Evolutionary conservation across 2,329 filamentous ascomycete genomes (phyloP), one percentile per base, ranked within the genome.

Genomic region (Pseudocercospora fuligena): DNA sequence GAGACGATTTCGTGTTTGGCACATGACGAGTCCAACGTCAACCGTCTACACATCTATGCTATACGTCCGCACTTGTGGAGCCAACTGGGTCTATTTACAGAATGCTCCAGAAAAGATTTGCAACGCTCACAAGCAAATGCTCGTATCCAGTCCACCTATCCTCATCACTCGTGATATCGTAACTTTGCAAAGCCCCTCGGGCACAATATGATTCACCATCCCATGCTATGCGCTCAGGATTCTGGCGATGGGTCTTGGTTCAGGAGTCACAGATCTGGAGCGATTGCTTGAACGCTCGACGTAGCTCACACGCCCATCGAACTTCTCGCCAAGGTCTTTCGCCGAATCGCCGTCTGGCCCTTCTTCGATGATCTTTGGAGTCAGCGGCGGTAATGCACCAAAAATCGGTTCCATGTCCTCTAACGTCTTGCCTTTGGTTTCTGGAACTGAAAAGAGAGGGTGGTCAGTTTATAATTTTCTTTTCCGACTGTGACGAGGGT

Each of bases 381-480:
- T 66, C 3, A 67, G 49, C 12, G 63, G 59, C 29, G 60, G 58
- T 5, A 66, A 60, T 8, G 65, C 67, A 19, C 67, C 67, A 56
- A 69, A 69, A n/a, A 67, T 67, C 1, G 65, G 65, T 25, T 69
- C 67, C 67, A 69, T 69, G 19, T 69, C 67, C 47, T 69, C 67
- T 9, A 69, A 27, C 2, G 62, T 67, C 53, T 67, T 67, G 31
- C 89, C 89, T 81, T 92, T 92, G 9, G 90, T 92, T 78, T 92
- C 89, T 0, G 90, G 90, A 12, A 90, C 84, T 36, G 14, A 54
- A 3, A 2, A 25, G 16, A 27, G 25, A 51, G 25, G 29, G 12
- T 14, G 33, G 33, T 36, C 33, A 36, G 12, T 36, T 36, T 14
- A 16, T 14, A 14, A 36, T 36, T 36, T 14, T 54, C 49, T 36